Conservation (phyloP, 345 rosid species). For the Litchi chinensis region DNA sequence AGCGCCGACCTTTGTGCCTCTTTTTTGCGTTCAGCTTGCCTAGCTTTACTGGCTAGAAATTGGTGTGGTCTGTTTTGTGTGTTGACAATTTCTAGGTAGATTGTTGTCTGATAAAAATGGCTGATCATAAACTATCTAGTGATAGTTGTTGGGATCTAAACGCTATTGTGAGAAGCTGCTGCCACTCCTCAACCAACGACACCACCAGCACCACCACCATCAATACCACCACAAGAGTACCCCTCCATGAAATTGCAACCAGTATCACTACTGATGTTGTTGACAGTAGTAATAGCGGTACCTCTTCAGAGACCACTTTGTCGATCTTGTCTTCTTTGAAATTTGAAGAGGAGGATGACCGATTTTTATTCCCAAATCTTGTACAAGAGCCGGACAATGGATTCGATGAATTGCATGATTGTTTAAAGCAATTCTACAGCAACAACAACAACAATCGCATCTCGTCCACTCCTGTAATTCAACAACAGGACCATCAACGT, state of each 20-base stretch:
- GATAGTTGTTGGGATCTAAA: slow-evolving; percentile 76
- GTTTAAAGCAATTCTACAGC: slow-evolving; percentile 55
- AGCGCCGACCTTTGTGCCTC: slow-evolving; percentile 64
- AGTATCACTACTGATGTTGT: not conserved
- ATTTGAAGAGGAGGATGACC: slow-evolving; percentile 39
- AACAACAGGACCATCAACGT: slow-evolving; percentile 25
- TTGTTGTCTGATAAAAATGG: slow-evolving; percentile 15
- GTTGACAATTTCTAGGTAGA: slow-evolving; percentile 29
- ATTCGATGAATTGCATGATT: slow-evolving; percentile 54
- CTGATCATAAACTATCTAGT: slow-evolving; percentile 11
- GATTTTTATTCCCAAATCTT: slow-evolving; percentile 38
- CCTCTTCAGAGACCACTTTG: slow-evolving; percentile 27
- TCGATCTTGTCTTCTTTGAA: slow-evolving; percentile 41
- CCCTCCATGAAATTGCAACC: too few species aligned
- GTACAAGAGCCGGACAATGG: slow-evolving; percentile 16
- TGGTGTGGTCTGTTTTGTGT: not conserved
- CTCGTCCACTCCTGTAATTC: slow-evolving; percentile 30
- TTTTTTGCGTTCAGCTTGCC: not conserved
- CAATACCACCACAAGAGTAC: not conserved
- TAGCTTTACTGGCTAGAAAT: not conserved
- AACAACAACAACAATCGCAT: slow-evolving; percentile 12
- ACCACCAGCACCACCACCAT: not conserved
- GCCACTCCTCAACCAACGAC: slow-evolving; percentile 27
- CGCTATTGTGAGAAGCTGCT: slow-evolving; percentile 74
- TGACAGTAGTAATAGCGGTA: not conserved